Evolutionary conservation across 106 monocot genomes (phyloP), one percentile per base, ranked within the genome.

Genomic region (Triglochin maritima): DNA sequence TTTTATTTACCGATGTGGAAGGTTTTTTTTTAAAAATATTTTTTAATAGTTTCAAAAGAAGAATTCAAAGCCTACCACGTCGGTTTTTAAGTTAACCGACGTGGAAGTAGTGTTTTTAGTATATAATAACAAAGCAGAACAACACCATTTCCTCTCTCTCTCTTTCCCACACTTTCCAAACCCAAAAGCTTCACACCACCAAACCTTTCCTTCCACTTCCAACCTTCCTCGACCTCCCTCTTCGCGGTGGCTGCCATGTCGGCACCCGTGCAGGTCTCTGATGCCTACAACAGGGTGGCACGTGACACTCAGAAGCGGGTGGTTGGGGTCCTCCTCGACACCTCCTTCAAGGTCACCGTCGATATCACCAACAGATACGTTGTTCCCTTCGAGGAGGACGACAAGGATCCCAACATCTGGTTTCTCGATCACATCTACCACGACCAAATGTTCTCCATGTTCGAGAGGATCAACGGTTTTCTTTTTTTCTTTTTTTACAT

Each of bases 351-450:
- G 16, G 92, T 88, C 64, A 81, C 79, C 62, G 98, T 92, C 74
- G 98, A 92, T 50, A 86, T 98, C 74, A 88, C 98, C 78, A 98
- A 98, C 76, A 88, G 86, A 86, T 98, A 88, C 72, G 98, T 88
- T 92, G 98, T 98, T 51, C 98, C 98, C 61, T 98, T 98, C 76
- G 98, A 98, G 74, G 98, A 98, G 75, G 91, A 98, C 77, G 98
- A 98, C 9, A 98, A 76, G 77, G 88, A 98, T 70, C 88, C 92
- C 15, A 86, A 86, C 79, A 98, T 98, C 59, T 92, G 98, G 98
- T 98, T 98, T 80, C 81, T 92, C 11, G 98, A 98, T 69, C 98
- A 98, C 74, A 98, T 92, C 79, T 98, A 98, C 60, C 98, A 98
- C 59, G 98, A 98, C 53, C 62, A 88, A 4, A 98, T 98, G 98